Evolutionary conservation across 768 basidiomycete genomes (phyloP).

Genomic region (Podaxis sp.): DNA sequence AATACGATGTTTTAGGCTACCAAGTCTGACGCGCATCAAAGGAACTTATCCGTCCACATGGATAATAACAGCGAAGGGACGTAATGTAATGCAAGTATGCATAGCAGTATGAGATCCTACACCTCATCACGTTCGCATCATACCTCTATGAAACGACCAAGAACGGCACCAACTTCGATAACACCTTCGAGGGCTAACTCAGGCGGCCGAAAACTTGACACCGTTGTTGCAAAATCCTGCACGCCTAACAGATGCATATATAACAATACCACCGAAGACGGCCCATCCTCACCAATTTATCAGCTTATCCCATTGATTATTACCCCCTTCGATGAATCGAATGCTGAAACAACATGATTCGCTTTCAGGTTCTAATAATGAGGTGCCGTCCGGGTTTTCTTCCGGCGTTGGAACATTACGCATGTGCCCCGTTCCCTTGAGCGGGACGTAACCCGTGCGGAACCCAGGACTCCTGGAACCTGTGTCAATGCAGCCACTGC

Average conservation of each 20-base stretch:
- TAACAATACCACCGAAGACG: neutral
- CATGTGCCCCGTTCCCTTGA: too few species aligned
- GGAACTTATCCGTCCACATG: conserved; percentile 12
- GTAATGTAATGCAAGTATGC: conserved; percentile 43
- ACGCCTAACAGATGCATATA: neutral
- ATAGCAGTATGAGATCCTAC: conserved; percentile 42
- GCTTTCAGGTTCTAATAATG: neutral
- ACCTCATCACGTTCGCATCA: conserved; percentile 42
- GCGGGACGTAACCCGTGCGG: neutral
- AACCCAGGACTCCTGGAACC: neutral
- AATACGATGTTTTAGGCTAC: neutral
- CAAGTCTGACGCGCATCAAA: neutral
- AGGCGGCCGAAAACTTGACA: neutral
- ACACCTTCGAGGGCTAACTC: neutral
- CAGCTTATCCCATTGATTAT: neutral
- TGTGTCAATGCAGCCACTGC: neutral
- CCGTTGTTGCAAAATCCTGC: neutral
- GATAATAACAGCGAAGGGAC: conserved; percentile 21
- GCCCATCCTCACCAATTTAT: neutral
- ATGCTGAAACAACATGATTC: neutral
- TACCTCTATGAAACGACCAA: conserved; percentile 36
- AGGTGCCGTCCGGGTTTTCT: neutral
- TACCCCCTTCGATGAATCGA: neutral
- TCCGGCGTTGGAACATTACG: neutral
- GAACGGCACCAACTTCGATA: conserved; percentile 14